Evolutionary conservation across 1,284 basidiomycete genomes (phyloP).

Genomic region (Apiotrichum mycotoxinovorans): DNA sequence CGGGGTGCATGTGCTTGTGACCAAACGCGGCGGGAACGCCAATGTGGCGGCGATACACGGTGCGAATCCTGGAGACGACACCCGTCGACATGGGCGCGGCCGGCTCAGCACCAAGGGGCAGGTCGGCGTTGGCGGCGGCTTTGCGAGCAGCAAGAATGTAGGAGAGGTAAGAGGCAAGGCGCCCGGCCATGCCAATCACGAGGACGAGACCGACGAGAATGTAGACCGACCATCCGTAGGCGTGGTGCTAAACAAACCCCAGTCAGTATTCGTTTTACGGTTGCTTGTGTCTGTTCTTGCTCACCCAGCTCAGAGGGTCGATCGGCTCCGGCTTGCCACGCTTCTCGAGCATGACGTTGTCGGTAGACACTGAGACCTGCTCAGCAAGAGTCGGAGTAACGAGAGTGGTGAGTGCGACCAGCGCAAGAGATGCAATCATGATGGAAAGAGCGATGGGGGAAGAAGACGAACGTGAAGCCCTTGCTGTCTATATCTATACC

Average conservation of each 20-base stretch:
- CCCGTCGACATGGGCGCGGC: background rate
- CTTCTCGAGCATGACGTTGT: background rate
- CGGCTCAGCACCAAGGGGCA: background rate
- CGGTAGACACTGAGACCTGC: background rate
- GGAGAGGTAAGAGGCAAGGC: background rate
- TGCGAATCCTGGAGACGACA: background rate
- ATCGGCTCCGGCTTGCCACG: background rate
- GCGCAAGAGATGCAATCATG: background rate
- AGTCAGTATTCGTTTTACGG: background rate
- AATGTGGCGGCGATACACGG: slow-evolving; percentile 21
- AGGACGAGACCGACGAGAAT: slow-evolving; percentile 21
- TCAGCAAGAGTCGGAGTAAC: background rate
- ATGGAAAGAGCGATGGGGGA: background rate
- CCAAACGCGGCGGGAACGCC: slow-evolving; percentile 27
- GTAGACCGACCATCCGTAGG: slow-evolving; percentile 29
- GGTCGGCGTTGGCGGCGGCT: background rate
- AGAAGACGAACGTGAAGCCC: no score
- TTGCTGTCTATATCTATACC: no score
- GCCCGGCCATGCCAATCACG: slow-evolving; percentile 21
- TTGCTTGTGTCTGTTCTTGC: no score
- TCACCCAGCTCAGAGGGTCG: background rate
- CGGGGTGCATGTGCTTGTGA: slow-evolving; percentile 24
- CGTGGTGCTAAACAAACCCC: slow-evolving; percentile 19
- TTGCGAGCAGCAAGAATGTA: background rate
- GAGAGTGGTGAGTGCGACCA: background rate